phyloP scores from a whole-genome alignment of 2,329 filamentous ascomycete species.

The Exserohilum rostratum region DNA sequence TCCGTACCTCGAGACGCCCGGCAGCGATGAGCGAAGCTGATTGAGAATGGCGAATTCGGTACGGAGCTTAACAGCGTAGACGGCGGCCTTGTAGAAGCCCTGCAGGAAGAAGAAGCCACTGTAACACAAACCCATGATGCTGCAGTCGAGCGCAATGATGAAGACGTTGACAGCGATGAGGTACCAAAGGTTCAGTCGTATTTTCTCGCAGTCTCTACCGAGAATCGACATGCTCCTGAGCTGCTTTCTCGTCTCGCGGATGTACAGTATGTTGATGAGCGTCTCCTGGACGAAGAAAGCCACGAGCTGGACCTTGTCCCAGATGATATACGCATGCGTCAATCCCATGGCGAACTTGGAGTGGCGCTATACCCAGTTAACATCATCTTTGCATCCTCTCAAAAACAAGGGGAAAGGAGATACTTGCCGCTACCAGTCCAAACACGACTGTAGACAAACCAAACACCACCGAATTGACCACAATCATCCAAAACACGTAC shows the following conservation, averaged over 20 bases:
- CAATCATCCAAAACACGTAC: constrained; percentile 61
- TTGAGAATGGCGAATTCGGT: constrained; percentile 61
- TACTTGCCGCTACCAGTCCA: constrained; percentile 55
- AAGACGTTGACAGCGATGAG: constrained; percentile 50
- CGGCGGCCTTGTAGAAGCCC: constrained; percentile 47
- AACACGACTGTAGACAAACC: constrained; percentile 61
- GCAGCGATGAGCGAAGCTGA: constrained; percentile 25
- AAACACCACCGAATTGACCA: constrained; percentile 58
- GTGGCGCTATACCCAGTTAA: constrained; percentile 22
- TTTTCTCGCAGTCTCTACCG: constrained; percentile 13
- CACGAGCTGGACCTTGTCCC: constrained; percentile 51
- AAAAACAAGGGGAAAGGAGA: no score
- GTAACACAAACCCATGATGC: constrained; percentile 49
- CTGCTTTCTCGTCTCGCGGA: constrained; percentile 57
- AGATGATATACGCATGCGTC: constrained; percentile 21
- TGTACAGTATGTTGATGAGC: constrained; percentile 52
- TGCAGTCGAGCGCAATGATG: constrained; percentile 49
- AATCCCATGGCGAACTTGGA: constrained; percentile 18
- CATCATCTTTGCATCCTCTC: not conserved
- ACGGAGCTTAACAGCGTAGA: constrained; percentile 56
- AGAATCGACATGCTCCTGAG: constrained; percentile 34
- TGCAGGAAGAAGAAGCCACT: constrained; percentile 48
- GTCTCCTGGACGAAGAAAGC: constrained; percentile 50
- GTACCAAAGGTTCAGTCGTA: constrained; percentile 32
- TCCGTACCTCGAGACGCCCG: not conserved